Base-by-base conservation (phyloP, 371 early-diverging fungal genomes). In the Apophysomyces variabilis region DNA sequence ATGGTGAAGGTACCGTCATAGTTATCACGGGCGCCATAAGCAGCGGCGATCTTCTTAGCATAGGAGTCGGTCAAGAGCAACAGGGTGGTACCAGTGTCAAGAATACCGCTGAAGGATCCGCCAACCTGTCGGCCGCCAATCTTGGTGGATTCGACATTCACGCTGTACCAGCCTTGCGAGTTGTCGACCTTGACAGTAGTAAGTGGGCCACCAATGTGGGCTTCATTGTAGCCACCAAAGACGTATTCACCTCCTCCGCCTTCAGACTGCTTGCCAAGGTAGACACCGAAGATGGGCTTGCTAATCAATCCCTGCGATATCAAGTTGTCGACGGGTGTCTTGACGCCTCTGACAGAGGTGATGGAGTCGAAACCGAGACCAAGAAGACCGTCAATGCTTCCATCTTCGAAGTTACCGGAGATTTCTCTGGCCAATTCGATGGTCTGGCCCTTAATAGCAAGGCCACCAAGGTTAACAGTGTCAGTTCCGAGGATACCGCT, bases 201-300 rank as follows among this genome's bases (percentile, higher is more conserved):
- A 39, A 83, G 61, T 7, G 69, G 64, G 45, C 80, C 83, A 14
- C 66, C 75, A 74, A 73, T 38, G 66, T 71, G 68, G 9, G 71
- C 68, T 13, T 62, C 21, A 18, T 83, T 77, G 61, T 78, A 78
- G 21, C 73, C 80, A 59, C 83, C 83, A 45, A 80, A 80, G 12
- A 72, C 62, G 63, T 77, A 80, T 58, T 77, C 79, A 66, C 78
- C 83, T 35, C 83, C 83, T 18, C 83, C 83, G 7, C 78, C 77
- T 57, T 79, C 70, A 11, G 76, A 69, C n/a, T 62, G 57, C 64
- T 76, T 68, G 59, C 83, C 83, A 16, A 79, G 66, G 72, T 69
- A 82, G 14, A 79, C 80, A 62, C 82, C 78, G 56, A 79, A 82
- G 16, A 68, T 47, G 3, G 83, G 83, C 14, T 62, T 43, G 32